These are phyloP conservation scores for Plasmodium gaboni DNA, from an alignment of 169 alveolate species.

Conservation along the genomic window DNA sequence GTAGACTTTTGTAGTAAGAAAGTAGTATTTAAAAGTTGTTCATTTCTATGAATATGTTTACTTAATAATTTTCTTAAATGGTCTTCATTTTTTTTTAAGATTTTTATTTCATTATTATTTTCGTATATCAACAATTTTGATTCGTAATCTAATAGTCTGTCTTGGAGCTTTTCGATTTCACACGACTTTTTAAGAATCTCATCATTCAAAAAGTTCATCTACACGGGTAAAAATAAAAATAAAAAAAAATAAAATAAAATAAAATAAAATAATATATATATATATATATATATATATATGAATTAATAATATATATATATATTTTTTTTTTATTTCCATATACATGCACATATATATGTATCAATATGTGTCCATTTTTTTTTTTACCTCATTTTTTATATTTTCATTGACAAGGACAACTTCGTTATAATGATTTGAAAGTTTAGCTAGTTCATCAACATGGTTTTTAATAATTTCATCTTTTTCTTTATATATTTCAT, in stretches of 20 bases:
- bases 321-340: neutral
- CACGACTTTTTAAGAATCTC: conserved; percentile 41
- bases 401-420: conserved; percentile 23
- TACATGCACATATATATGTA: neutral
- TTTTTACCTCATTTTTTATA: conserved; percentile 45
- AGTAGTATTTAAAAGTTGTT: conserved; percentile 44
- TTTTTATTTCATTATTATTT: conserved; percentile 60
- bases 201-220: conserved; percentile 47
- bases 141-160: conserved; percentile 49
- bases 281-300: neutral
- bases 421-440: conserved; percentile 28
- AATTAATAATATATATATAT: no score
- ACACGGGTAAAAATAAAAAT: neutral
- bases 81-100: conserved; percentile 52
- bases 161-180: conserved; percentile 60
- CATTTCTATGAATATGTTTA: conserved; percentile 67
- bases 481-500: conserved; percentile 55
- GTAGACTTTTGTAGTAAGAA: conserved; percentile 61
- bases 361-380: neutral
- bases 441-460: conserved; percentile 31
- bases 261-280: no score
- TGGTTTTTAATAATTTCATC: conserved; percentile 60
- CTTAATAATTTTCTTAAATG: conserved; percentile 37
- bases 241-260: neutral
- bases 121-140: conserved; percentile 61